phyloP scores from a whole-genome alignment of 2,329 filamentous ascomycete genomes.

The Phialemonium atrogriseum region DNA sequence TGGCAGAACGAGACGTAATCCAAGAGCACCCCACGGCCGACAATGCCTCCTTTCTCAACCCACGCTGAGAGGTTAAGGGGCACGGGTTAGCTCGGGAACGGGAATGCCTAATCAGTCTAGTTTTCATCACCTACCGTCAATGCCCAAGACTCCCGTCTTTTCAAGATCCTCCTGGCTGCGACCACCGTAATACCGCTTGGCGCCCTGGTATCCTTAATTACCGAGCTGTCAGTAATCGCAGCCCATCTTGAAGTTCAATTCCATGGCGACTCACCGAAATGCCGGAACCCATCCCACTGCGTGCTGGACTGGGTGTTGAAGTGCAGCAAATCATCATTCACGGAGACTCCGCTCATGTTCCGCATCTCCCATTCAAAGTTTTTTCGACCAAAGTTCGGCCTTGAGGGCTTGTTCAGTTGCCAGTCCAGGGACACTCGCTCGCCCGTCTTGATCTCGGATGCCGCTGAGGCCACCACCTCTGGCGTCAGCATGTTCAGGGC shows the following conservation, averaged over 20 bases:
- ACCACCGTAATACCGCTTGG: constrained; percentile 32
- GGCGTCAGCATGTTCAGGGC: constrained; percentile 42
- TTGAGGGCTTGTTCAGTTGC: constrained; percentile 21
- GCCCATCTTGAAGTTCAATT: too few relatives aligned
- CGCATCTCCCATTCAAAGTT: not conserved
- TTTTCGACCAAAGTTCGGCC: constrained; percentile 1
- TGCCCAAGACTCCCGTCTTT: constrained; percentile 26
- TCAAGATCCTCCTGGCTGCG: constrained; percentile 28
- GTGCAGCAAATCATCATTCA: constrained; percentile 25
- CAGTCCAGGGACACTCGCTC: constrained; percentile 28
- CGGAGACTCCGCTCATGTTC: not conserved
- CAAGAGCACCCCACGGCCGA: constrained; percentile 38
- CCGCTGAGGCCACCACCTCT: constrained; percentile 28
- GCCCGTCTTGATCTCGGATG: constrained; percentile 34
- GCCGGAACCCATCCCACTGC: constrained; percentile 30
- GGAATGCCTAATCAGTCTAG: not conserved
- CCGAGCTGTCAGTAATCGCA: too few relatives aligned
- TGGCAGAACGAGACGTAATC: constrained; percentile 22
- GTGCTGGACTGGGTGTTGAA: constrained; percentile 27
- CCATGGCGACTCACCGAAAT: too few relatives aligned
- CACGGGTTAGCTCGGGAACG: too few relatives aligned
- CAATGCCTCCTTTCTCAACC: constrained; percentile 28
- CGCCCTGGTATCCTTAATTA: constrained; percentile 29
- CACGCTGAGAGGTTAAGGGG: constrained; percentile 17
- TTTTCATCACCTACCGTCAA: constrained; percentile 21